These are phyloP conservation scores for Ascocoryne sarcoides DNA, from an alignment of 2,329 filamentous ascomycete genomes.

Conservation along the genomic window DNA sequence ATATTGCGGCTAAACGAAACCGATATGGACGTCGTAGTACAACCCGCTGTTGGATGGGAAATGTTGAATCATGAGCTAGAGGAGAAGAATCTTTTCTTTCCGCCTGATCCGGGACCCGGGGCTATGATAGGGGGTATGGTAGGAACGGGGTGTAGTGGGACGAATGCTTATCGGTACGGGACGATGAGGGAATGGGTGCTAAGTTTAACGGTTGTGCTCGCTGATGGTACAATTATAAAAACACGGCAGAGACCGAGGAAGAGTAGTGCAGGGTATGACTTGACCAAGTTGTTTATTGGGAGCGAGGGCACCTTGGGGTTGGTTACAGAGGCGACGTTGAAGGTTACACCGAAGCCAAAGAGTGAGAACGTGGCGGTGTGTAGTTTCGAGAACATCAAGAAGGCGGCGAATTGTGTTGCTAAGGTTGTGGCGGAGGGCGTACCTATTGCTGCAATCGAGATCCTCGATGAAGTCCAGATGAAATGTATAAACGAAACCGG, in stretches of 20 bases:
- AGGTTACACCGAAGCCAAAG: constrained; percentile 73
- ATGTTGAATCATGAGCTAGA: constrained; percentile 68
- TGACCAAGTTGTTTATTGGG: constrained; percentile 83
- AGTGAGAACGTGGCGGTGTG: constrained; percentile 72
- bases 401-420: constrained; percentile 55
- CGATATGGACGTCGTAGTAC: constrained; percentile 67
- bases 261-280: constrained; percentile 84
- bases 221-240: constrained; percentile 84
- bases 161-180: constrained; percentile 85
- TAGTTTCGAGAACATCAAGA: constrained; percentile 43
- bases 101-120: constrained; percentile 82
- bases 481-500: constrained; percentile 57
- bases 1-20: constrained; percentile 69
- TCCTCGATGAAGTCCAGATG: constrained; percentile 90
- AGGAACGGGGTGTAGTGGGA: constrained; percentile 65
- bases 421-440: constrained; percentile 73
- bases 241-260: constrained; percentile 82
- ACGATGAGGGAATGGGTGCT: constrained; percentile 95
- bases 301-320: constrained; percentile 87
- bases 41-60: constrained; percentile 83
- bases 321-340: constrained; percentile 83
- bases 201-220: constrained; percentile 76
- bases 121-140: constrained; percentile 91
- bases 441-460: constrained; percentile 83
- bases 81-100: constrained; percentile 76